Evolutionary conservation across 1,284 basidiomycete genomes (phyloP), one percentile per base, ranked within the genome.

Genomic region (Schizophyllum commune): DNA sequence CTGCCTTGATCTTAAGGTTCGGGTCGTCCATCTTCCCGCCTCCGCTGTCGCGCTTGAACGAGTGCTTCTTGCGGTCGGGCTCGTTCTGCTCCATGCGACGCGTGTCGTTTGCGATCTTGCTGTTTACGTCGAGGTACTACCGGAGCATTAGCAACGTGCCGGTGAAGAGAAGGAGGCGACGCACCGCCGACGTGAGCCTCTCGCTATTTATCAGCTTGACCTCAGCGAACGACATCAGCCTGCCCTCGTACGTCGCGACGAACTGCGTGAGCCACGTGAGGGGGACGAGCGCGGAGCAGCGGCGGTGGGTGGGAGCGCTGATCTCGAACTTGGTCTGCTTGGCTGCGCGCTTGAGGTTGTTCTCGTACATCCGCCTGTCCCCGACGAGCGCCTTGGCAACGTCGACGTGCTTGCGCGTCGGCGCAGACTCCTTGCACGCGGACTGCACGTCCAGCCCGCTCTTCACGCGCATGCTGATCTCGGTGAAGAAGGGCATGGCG

Each of bases 371-470:
- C 15, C 69, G 70, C 32, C 68, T 66, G 15, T 73, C 71, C 0
- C 75, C 80, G 4, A 82, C 69, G 13, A 81, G 78, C 4, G 72
- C 68, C 59, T 75, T 68, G 65, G 86, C 77, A 0, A 78, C 77
- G 0, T 68, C 70, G 15, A 76, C 63, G 0, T 81, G 80, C 47
- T 74, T 75, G 19, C 81, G 77, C 47, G 73, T 69, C 27, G 27
- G 27, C 15, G 66, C 63, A 7, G 67, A 53, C 19, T 67, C 73
- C 57, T 71, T 73, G 27, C 27, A 55, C 0, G 73, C 78, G 0
- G 80, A 81, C 66, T 88, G 85, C 21, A 90, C 73, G 65, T 89
- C 85, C 55, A 89, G 71, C 8, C 72, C 81, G 54, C 77, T 73
- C 19, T 67, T 65, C 55, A 83, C 62, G 32, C 72, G 73, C 9